These are phyloP conservation scores for Dryas drummondii DNA, from an alignment of 306 rosid genomes.

Conservation along the genomic window DNA sequence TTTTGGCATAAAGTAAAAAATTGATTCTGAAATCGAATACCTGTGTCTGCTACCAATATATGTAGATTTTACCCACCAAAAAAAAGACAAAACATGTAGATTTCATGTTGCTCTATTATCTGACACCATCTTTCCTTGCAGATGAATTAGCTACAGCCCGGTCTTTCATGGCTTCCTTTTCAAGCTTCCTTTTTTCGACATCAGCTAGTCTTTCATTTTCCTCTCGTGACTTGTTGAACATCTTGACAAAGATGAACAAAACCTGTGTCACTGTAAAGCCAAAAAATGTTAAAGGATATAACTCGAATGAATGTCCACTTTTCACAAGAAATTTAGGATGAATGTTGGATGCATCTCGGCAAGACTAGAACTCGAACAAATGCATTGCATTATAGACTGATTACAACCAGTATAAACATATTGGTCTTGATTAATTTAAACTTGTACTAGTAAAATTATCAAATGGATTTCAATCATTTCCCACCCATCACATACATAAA, in stretches of 20 bases:
- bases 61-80: neutral
- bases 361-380: neutral
- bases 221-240: constrained; percentile 87
- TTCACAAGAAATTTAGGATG: neutral
- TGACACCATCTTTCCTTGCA: constrained; percentile 40
- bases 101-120: constrained; percentile 31
- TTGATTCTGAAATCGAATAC: neutral
- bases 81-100: neutral
- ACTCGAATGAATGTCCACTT: too few relatives aligned
- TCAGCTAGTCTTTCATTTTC: constrained; percentile 89
- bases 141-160: constrained; percentile 41
- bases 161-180: constrained; percentile 93
- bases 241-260: constrained; percentile 74
- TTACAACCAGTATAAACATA: neutral
- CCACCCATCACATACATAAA: too few relatives aligned
- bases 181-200: constrained; percentile 80
- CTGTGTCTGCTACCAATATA: neutral
- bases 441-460: neutral
- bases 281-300: neutral
- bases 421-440: neutral
- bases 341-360: neutral
- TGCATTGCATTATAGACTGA: neutral
- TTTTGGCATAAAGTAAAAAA: neutral
- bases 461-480: neutral
- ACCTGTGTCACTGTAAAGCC: constrained; percentile 86